Evolutionary conservation across 139 green algal species (phyloP).

Genomic region (Picochlorum costavermella): DNA sequence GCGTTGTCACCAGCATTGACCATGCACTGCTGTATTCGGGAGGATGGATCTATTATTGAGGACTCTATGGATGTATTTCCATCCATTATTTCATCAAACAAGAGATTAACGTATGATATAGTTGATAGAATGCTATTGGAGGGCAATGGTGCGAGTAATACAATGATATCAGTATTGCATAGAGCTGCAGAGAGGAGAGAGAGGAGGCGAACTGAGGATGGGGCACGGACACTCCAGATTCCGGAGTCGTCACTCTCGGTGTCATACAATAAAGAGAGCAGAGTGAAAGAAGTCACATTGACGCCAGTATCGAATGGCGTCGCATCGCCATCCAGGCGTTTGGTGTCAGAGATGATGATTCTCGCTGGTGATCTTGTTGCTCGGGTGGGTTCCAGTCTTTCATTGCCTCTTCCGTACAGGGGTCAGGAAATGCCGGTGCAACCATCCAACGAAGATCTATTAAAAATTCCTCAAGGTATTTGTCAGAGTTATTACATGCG

Average conservation of each 20-base stretch:
- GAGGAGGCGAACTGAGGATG: constrained; percentile 32
- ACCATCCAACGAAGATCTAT: constrained; percentile 30
- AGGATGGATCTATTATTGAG: constrained; percentile 45
- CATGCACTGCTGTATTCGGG: constrained; percentile 38
- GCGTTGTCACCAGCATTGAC: constrained; percentile 38
- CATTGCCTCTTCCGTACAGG: constrained; percentile 69
- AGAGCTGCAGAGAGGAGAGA: constrained; percentile 30
- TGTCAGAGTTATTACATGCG: constrained; percentile 45
- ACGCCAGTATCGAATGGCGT: neutral
- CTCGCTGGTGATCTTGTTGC: constrained; percentile 21
- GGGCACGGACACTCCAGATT: constrained; percentile 50
- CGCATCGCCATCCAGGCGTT: neutral
- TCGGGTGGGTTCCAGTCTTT: neutral
- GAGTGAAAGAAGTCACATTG: neutral
- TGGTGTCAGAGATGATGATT: constrained; percentile 85
- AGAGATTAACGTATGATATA: constrained; percentile 67
- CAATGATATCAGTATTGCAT: neutral
- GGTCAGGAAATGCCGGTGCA: constrained; percentile 30
- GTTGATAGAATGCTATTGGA: constrained; percentile 52
- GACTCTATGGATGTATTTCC: constrained; percentile 34
- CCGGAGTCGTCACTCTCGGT: constrained; percentile 51
- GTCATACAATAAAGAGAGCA: neutral
- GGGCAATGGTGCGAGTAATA: neutral
- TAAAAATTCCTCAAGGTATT: constrained; percentile 44
- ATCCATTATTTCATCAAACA: constrained; percentile 33